phyloP scores from a whole-genome alignment of 495 filamentous ascomycete genomes.

The Daldinia childiae region DNA sequence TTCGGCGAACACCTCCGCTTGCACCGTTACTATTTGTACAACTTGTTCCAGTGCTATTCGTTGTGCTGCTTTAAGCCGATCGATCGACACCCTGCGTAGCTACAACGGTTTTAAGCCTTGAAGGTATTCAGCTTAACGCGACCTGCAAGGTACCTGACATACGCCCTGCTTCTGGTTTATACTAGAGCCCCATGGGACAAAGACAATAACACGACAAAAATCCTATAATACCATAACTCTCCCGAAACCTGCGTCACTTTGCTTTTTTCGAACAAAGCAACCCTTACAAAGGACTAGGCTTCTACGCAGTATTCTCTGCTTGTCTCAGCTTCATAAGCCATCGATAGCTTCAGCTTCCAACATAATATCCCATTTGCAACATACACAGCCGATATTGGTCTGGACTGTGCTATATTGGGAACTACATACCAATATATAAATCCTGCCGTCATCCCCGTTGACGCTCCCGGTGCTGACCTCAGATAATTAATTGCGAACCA shows the following conservation, averaged over 20 bases:
- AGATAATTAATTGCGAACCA: constrained; percentile 48
- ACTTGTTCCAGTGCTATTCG: constrained; percentile 48
- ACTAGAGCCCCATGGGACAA: constrained; percentile 43
- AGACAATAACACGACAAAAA: constrained; percentile 42
- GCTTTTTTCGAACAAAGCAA: constrained; percentile 38
- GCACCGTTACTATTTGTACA: constrained; percentile 46
- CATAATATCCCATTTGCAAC: constrained; percentile 34
- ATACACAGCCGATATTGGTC: constrained; percentile 30
- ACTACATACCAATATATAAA: constrained; percentile 44
- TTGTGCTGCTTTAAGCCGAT: constrained; percentile 43
- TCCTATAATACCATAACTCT: constrained; percentile 45
- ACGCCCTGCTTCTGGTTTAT: constrained; percentile 33
- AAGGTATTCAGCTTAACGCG: constrained; percentile 33
- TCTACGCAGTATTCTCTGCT: constrained; percentile 45
- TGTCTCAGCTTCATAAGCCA: constrained; percentile 46
- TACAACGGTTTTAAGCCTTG: constrained; percentile 37
- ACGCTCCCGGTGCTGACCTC: constrained; percentile 50
- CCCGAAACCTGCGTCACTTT: constrained; percentile 48
- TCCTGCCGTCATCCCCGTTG: constrained; percentile 47
- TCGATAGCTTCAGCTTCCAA: constrained; percentile 43
- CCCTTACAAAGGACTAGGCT: constrained; percentile 36
- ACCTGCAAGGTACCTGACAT: constrained; percentile 44
- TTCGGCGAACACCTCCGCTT: constrained; percentile 43
- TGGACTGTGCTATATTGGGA: constrained; percentile 32
- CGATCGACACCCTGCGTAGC: constrained; percentile 34